phyloP scores from a whole-genome alignment of 2,329 filamentous ascomycete species.

The Fusarium brachygibbosum region DNA sequence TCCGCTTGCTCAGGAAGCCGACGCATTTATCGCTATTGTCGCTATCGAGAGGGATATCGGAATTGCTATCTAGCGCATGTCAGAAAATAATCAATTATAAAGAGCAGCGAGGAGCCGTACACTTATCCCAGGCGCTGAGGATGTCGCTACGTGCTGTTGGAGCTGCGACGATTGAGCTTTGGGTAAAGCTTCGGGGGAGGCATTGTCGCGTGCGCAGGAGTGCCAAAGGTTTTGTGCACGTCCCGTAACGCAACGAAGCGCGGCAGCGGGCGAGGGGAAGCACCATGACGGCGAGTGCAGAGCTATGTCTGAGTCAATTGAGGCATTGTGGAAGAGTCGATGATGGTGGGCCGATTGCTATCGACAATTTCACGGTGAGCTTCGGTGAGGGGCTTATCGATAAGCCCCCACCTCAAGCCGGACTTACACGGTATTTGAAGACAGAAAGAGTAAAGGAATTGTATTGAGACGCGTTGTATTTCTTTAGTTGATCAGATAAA shows the following conservation, averaged over 20 bases:
- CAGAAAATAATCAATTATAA: not conserved
- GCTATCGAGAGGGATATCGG: slow-evolving; percentile 39
- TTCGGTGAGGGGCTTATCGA: slow-evolving; percentile 30
- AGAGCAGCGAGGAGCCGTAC: slow-evolving; percentile 35
- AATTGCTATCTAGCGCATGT: slow-evolving; percentile 48
- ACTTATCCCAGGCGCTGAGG: slow-evolving; percentile 51
- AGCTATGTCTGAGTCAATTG: slow-evolving; percentile 37
- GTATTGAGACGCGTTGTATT: too few species aligned
- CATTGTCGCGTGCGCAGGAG: slow-evolving; percentile 36
- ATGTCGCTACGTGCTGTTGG: slow-evolving; percentile 43
- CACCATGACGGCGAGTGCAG: slow-evolving; percentile 38
- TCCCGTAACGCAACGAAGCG: slow-evolving; percentile 37
- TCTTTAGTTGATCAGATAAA: slow-evolving; percentile 3
- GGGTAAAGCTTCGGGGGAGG: slow-evolving; percentile 39
- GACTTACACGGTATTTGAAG: not conserved
- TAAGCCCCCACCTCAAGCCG: slow-evolving; percentile 1
- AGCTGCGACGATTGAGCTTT: slow-evolving; percentile 37
- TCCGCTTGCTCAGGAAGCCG: slow-evolving; percentile 79
- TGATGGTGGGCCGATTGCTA: slow-evolving; percentile 39
- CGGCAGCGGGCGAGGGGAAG: slow-evolving; percentile 46
- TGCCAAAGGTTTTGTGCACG: slow-evolving; percentile 4
- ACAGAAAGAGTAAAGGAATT: too few species aligned
- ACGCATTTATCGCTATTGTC: slow-evolving; percentile 41
- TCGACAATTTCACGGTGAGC: slow-evolving; percentile 33
- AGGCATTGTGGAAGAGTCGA: slow-evolving; percentile 33